These are phyloP conservation scores for Trametes gibbosa DNA, from an alignment of 768 basidiomycete species.

Conservation along the genomic window DNA sequence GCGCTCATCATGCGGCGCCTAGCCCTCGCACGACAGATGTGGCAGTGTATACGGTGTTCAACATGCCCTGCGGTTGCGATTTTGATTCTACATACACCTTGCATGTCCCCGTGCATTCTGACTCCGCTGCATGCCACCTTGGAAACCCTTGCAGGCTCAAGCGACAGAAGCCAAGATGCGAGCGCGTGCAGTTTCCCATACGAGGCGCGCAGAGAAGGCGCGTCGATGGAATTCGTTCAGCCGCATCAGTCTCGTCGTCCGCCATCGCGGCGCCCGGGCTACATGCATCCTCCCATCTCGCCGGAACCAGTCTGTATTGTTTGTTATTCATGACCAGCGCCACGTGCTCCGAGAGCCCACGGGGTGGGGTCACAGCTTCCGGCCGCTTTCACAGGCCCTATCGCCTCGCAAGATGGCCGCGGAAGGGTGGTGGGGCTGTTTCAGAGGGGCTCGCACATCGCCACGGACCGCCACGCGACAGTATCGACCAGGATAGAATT, in stretches of 20 bases:
- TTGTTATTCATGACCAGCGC: not conserved
- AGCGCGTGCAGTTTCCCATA: too few species aligned
- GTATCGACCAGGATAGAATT: not conserved
- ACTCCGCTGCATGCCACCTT: too few species aligned
- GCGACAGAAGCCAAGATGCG: too few species aligned
- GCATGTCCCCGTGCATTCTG: too few species aligned
- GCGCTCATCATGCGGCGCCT: not conserved
- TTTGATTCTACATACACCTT: too few species aligned
- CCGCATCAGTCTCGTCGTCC: not conserved
- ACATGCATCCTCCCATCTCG: not conserved
- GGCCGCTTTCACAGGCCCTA: not conserved
- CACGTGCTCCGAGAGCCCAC: not conserved
- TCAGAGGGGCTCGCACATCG: not conserved
- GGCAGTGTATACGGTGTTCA: not conserved
- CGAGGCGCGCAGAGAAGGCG: too few species aligned
- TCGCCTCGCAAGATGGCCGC: not conserved
- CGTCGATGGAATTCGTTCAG: not conserved
- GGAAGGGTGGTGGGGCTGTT: not conserved
- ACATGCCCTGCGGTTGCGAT: not conserved
- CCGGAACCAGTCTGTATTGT: not conserved
- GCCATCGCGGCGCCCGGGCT: slow-evolving; percentile 3
- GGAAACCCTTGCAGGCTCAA: too few species aligned
- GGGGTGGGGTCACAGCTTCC: not conserved
- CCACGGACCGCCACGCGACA: not conserved
- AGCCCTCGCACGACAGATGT: not conserved